A percentile compares a stretch with the other conserved stretches of the same genome.
These are phyloP conservation scores for Colletotrichum tropicicola DNA, from an alignment of 2,329 filamentous ascomycete species.

Conservation along the genomic window DNA sequence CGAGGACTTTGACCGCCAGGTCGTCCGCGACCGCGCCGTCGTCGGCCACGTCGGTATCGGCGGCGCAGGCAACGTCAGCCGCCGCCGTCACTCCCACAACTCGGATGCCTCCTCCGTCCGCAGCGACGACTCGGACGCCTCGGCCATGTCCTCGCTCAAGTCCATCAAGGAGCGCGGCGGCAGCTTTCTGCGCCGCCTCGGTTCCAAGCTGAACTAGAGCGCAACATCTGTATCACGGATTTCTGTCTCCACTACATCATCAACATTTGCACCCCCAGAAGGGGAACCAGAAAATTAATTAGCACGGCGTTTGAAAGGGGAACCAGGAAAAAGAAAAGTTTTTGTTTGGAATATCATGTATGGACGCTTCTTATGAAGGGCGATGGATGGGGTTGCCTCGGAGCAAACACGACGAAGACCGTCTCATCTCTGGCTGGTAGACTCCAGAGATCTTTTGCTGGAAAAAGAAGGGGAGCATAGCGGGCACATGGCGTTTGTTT, in stretches of 20 bases:
- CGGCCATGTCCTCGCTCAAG: constrained; percentile 19
- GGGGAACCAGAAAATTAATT: constrained; percentile 17
- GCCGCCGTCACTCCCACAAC: constrained; percentile 71
- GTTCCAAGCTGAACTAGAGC: constrained; percentile 35
- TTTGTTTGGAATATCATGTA: no score
- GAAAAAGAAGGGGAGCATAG: no score
- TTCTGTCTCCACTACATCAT: background rate
- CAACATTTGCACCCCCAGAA: background rate
- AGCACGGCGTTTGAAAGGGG: no score
- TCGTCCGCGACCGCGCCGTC: constrained; percentile 31
- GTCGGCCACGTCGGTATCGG: constrained; percentile 30
- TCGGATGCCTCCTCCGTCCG: constrained; percentile 62
- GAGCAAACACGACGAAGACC: constrained; percentile 39
- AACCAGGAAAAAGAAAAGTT: no score
- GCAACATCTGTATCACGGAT: background rate
- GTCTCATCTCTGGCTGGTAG: constrained; percentile 37
- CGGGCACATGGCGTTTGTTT: no score
- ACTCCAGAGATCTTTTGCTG: constrained; percentile 37
- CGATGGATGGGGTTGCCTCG: constrained; percentile 44
- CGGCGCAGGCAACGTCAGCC: constrained; percentile 70
- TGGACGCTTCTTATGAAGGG: no score
- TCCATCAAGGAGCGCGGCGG: constrained; percentile 33
- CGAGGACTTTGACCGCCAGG: constrained; percentile 30
- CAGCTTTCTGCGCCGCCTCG: constrained; percentile 51
- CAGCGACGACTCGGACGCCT: constrained; percentile 39